Evolutionary conservation across 169 alveolate genomes (phyloP).

Genomic region (Perkinsus olseni): DNA sequence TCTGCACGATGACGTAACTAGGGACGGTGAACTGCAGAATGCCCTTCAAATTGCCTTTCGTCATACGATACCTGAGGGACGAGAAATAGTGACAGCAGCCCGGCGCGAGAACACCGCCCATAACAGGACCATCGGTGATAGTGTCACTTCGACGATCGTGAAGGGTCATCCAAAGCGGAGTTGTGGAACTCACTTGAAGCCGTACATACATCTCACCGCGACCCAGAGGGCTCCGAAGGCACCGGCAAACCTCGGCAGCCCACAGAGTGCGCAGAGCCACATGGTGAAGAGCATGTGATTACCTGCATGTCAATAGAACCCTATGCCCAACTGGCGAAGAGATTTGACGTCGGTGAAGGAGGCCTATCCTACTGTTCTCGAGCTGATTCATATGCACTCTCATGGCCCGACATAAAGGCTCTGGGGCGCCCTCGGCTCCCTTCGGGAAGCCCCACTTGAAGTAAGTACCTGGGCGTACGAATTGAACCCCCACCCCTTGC

Average conservation of each 20-base stretch:
- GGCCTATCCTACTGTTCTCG: background rate
- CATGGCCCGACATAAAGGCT: background rate
- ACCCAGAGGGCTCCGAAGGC: background rate
- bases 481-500: background rate
- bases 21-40: too few relatives aligned
- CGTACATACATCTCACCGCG: background rate
- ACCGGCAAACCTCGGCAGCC: background rate
- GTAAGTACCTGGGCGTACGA: background rate
- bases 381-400: background rate
- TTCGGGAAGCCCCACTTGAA: background rate
- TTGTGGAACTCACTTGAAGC: background rate
- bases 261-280: background rate
- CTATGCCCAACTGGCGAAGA: too few relatives aligned
- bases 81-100: too few relatives aligned
- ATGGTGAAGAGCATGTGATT: background rate
- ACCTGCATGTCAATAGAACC: background rate
- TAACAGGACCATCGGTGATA: too few relatives aligned
- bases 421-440: background rate
- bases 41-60: too few relatives aligned
- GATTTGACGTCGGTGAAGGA: too few relatives aligned
- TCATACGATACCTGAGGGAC: background rate
- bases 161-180: background rate
- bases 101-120: too few relatives aligned
- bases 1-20: too few relatives aligned
- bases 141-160: too few relatives aligned